Evolutionary conservation across 2,329 filamentous ascomycete species (phyloP), one percentile per base, ranked within the genome.

Genomic region (Neofusicoccum parvum): DNA sequence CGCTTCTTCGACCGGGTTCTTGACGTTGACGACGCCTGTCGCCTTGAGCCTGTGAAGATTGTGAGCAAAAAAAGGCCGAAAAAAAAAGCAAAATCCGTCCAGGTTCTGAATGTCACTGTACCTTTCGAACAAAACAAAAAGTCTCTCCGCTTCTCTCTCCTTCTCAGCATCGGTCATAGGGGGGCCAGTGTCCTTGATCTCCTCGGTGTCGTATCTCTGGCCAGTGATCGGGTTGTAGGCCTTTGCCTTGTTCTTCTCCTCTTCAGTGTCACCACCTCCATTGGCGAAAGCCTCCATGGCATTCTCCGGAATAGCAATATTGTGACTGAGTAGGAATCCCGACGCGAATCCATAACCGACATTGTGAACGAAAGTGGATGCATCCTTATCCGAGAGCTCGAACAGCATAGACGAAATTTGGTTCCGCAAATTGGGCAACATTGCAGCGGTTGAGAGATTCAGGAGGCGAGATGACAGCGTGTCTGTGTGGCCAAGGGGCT

Each of bases 311-410:
- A 97, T 82, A 0, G 89, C 84, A 12, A 98, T 88, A 64, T 95
- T 92, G 68, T 94, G 91, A 68, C 91, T 90, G 80, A 94, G 90
- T 15, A 99, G 81, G 74, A 95, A 97, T 0, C 95, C 95, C 0
- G 93, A 92, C 0, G 95, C 95, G 73, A 92, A 97, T 0, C 95
- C 95, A 74, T 97, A 99, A 0, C 95, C 95, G 12, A 99, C 92
- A 70, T 97, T 97, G 60, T 91, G 85, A 0, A 98, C 91, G 72
- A 97, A 95, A 36, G 84, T 90, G 15, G 85, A 86, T 0, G 94
- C 87, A 71, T 97, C 89, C 71, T 89, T 91, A 69, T 90, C 90
- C 0, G 93, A 97, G 34, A 98, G 83, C 69, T 96, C 91, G 75
- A 96, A 99, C 67, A 97, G 86, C 27, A 99, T 83, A 36, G 89